Percentiles rank a stretch among this genome's conserved stretches.
phyloP scores from a whole-genome alignment of 129 eudicot genomes.

The Lonicera japonica region DNA sequence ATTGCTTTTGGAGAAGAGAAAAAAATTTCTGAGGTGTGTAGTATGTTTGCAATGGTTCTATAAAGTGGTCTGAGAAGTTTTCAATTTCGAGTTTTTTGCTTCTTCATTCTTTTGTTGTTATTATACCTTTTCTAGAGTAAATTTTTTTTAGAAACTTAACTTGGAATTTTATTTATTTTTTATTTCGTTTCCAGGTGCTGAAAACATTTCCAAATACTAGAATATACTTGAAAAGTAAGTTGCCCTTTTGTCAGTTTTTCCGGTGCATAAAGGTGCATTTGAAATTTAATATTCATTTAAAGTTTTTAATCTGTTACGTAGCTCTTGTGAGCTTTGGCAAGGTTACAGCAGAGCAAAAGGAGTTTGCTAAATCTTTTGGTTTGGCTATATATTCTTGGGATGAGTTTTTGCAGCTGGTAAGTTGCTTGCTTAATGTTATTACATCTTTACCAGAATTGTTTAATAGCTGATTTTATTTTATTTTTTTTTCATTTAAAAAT shows the following conservation, averaged over 20 bases:
- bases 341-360: slow-evolving; percentile 51
- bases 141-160: not conserved
- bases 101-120: not conserved
- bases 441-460: not conserved
- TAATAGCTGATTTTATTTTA: not conserved
- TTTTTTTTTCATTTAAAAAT: not conserved
- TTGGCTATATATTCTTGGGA: slow-evolving; percentile 69
- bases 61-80: not conserved
- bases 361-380: slow-evolving; percentile 44
- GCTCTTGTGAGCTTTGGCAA: slow-evolving; percentile 92
- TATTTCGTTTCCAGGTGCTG: slow-evolving; percentile 41
- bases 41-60: not conserved
- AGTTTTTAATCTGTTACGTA: slow-evolving; percentile 11
- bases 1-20: slow-evolving; percentile 62
- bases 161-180: not conserved
- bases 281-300: not conserved
- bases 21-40: slow-evolving; percentile 69
- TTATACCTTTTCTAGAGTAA: not conserved
- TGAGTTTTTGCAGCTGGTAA: slow-evolving; percentile 69
- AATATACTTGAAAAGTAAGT: slow-evolving; percentile 71
- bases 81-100: not conserved
- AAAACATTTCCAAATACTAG: slow-evolving; percentile 57
- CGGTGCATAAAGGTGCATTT: not conserved
- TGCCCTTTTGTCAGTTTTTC: slow-evolving; percentile 1
- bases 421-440: slow-evolving; percentile 4